phyloP scores from a whole-genome alignment of 805 yeast species.

The Maudiozyma serrabonitensis region DNA sequence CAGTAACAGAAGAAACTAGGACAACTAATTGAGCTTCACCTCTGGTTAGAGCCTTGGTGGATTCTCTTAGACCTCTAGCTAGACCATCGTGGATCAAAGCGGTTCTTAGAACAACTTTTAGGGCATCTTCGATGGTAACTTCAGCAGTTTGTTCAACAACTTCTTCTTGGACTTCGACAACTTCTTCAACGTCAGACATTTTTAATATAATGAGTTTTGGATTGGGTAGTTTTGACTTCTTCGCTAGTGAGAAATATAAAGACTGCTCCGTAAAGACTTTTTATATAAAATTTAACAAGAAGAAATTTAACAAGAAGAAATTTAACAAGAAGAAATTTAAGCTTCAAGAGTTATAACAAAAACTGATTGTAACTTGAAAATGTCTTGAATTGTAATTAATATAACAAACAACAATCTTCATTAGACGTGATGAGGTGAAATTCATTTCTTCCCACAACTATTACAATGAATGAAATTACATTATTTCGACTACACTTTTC shows the following conservation, averaged over 20 bases:
- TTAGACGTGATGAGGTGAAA: no score
- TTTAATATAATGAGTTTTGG: conserved; percentile 5
- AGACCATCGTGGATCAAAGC: conserved; percentile 98
- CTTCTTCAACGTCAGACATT: conserved; percentile 42
- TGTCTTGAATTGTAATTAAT: not conserved
- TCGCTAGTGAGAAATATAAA: conserved; percentile 42
- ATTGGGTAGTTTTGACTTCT: conserved; percentile 47
- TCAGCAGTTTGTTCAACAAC: conserved; percentile 80
- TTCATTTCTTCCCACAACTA: no score
- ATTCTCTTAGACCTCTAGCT: conserved; percentile 99
- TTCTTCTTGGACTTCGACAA: conserved; percentile 73
- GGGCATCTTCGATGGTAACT: conserved; percentile 95
- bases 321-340: not conserved
- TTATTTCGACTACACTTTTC: no score
- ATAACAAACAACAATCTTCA: not conserved
- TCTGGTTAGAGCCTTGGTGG: conserved; percentile 95
- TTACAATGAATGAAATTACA: no score
- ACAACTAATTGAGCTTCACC: conserved; percentile 98
- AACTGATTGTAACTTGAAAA: not conserved
- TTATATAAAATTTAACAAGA: not conserved
- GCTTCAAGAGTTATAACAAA: not conserved
- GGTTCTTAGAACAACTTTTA: conserved; percentile 95
- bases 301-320: not conserved
- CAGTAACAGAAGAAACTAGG: conserved; percentile 96
- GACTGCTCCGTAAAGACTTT: conserved; percentile 47